Evolutionary conservation across 257 asterid genomes (phyloP), one percentile per base, ranked within the genome.

Genomic region (Orobanche coerulescens): DNA sequence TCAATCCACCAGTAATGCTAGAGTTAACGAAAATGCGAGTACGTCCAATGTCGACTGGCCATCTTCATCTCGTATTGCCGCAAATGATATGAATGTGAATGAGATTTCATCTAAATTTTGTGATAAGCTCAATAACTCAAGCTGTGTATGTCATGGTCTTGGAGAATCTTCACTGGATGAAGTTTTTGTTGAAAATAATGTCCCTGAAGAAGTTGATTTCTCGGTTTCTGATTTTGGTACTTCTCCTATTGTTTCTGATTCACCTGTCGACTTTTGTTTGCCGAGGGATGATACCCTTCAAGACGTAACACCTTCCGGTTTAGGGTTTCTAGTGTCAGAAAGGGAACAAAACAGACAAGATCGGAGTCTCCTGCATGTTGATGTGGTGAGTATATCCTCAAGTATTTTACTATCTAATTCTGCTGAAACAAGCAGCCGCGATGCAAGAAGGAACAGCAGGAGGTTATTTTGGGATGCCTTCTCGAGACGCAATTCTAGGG

Each of bases 401-500:
- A 73, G 75, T 64, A 55, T 40, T 33, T 62, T 74, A 34, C 65
- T 79, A 58, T 69, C 74, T 62, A 80, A 69, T 79, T 71, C 95
- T 64, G 67, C 90, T 68, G 93, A 78, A 64, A 68, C 71, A 66
- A 80, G 70, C 71, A 75, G 72, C 61, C 78, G 69, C 0, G 95
- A 81, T 56, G 80, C 76, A 55, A 81, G 92, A 71, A 80, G 83
- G 69, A 80, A 81, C 64, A 83, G 84, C 64, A 88, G 94, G 80
- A 84, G 96, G 73, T 79, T 88, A 66, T 92, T 88, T 65, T 82
- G 90, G 95, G 96, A 92, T 71, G 84, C 96, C 36, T 88, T 88
- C 69, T 79, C 95, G 30, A 79, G 94, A 72, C 84, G 84, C 55
- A 63, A 72, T 74, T 83, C 92, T 40, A 80, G 96, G 77, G 78